Evolutionary conservation across 352 stramenopile species (phyloP).

Genomic region (Phytophthora cajani): DNA sequence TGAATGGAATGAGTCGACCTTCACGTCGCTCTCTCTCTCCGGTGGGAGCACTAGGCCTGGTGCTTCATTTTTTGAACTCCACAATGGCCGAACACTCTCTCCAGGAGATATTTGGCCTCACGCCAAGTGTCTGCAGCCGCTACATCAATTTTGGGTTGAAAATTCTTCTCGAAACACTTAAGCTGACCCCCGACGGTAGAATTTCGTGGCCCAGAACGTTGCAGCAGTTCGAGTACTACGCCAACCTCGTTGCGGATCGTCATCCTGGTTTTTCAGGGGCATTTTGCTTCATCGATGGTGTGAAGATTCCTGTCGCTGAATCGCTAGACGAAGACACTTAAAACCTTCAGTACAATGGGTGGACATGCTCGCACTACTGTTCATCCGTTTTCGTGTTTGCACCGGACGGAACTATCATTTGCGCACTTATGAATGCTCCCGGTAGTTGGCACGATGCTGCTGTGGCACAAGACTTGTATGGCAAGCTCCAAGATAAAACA

Average conservation of each 20-base stretch:
- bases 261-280: slow-evolving; percentile 8
- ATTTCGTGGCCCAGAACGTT: slow-evolving; percentile 15
- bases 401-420: slow-evolving; percentile 21
- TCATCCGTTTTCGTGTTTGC: slow-evolving; percentile 28
- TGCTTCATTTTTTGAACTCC: slow-evolving; percentile 28
- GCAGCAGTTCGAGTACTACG: slow-evolving; percentile 11
- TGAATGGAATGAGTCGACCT: not conserved
- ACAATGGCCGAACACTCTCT: slow-evolving; percentile 20
- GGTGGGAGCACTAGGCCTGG: slow-evolving; percentile 11
- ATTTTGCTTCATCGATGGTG: slow-evolving; percentile 32
- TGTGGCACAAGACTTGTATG: slow-evolving; percentile 14
- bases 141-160: slow-evolving; percentile 23
- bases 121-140: slow-evolving; percentile 19
- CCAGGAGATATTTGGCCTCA: slow-evolving; percentile 27
- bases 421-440: slow-evolving; percentile 4
- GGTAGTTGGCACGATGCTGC: slow-evolving; percentile 30
- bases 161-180: slow-evolving; percentile 15
- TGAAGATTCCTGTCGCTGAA: slow-evolving; percentile 14
- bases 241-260: slow-evolving; percentile 13
- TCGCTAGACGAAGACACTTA: slow-evolving; percentile 16
- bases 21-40: slow-evolving; percentile 10
- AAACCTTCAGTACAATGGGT: slow-evolving; percentile 32
- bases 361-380: slow-evolving; percentile 30
- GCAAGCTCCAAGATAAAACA: slow-evolving; percentile 14
- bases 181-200: not conserved